Conservation (phyloP, 1,284 basidiomycete species). For the Pisolithus thermaeus region DNA sequence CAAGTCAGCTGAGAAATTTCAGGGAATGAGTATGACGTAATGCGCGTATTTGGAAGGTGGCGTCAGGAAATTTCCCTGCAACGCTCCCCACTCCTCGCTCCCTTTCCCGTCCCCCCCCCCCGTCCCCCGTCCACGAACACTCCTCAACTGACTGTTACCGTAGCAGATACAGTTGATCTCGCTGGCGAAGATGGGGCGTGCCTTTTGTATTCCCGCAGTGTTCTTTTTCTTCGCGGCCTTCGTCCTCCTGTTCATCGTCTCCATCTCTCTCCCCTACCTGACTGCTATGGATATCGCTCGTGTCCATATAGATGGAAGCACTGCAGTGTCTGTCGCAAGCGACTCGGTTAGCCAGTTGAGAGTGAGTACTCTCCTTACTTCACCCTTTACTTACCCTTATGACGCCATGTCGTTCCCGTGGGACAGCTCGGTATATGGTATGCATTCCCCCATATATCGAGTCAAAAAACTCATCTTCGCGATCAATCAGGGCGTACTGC, state of each 20-base stretch:
- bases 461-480: constrained; percentile 5
- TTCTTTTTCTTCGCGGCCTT: constrained; percentile 59
- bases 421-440: constrained; percentile 28
- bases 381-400: not conserved
- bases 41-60: too few relatives aligned
- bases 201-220: constrained; percentile 61
- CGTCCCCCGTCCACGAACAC: not conserved
- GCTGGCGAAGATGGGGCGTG: constrained; percentile 38
- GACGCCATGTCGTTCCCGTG: constrained; percentile 3
- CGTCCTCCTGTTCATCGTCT: constrained; percentile 59
- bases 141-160: not conserved
- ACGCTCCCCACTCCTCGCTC: too few relatives aligned
- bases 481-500: constrained; percentile 25
- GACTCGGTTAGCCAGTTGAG: constrained; percentile 42
- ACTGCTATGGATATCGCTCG: constrained; percentile 60
- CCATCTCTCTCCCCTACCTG: constrained; percentile 64
- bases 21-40: too few relatives aligned
- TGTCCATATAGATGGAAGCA: constrained; percentile 38
- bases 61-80: too few relatives aligned
- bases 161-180: not conserved
- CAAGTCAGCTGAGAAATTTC: too few relatives aligned
- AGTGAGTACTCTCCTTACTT: constrained; percentile 37
- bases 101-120: too few relatives aligned
- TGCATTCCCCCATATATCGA: not conserved
- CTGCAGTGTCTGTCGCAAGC: constrained; percentile 21